These are phyloP conservation scores for Aspergillus sp. DNA, from an alignment of 2,329 filamentous ascomycete species.

Conservation along the genomic window DNA sequence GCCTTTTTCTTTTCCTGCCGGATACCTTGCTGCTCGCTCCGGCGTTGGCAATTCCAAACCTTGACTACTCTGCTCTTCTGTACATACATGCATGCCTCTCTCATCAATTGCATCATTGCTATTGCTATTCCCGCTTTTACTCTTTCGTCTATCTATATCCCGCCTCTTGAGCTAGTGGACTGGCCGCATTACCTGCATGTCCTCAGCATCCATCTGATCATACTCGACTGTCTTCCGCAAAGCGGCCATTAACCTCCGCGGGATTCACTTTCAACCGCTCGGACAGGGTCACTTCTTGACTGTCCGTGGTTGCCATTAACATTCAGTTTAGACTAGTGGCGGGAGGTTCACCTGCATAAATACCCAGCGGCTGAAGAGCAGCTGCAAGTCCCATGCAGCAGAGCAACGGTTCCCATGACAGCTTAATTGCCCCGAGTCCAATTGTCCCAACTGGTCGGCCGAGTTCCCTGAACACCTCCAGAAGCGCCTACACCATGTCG, in stretches of 20 bases:
- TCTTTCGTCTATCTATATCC: background rate
- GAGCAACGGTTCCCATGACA: constrained; percentile 27
- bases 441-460: constrained; percentile 37
- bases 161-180: background rate
- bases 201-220: background rate
- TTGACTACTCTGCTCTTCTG: constrained; percentile 9
- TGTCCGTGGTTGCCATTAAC: constrained; percentile 10
- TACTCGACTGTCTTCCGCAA: background rate
- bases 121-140: background rate
- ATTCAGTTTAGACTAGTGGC: constrained; percentile 1
- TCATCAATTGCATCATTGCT: background rate
- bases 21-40: background rate
- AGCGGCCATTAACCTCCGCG: background rate
- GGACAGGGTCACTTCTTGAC: no score
- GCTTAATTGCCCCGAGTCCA: constrained; percentile 37
- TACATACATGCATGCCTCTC: constrained; percentile 13
- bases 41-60: background rate
- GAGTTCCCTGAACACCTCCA: constrained; percentile 25
- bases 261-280: background rate
- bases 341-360: constrained; percentile 20
- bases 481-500: constrained; percentile 28
- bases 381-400: constrained; percentile 31
- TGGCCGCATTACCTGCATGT: background rate
- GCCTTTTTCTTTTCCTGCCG: constrained; percentile 8
- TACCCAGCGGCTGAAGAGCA: constrained; percentile 21